Evolutionary conservation across 345 rosid genomes (phyloP).

Genomic region (Citrus hindsii): DNA sequence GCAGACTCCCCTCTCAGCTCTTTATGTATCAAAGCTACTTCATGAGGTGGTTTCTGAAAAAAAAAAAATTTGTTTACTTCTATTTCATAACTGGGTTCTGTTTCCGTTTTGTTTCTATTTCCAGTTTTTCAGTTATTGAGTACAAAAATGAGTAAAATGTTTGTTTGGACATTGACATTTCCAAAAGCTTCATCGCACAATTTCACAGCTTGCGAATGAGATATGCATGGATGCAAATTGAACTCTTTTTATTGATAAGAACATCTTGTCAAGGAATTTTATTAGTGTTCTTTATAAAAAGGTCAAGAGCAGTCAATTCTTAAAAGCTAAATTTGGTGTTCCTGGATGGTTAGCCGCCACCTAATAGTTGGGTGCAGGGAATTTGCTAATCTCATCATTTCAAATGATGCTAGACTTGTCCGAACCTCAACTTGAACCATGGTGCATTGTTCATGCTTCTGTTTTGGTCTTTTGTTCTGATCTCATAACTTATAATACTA

Average conservation of each 20-base stretch:
- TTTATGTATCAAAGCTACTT: constrained; percentile 54
- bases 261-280: not conserved
- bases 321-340: not conserved
- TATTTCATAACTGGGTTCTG: not conserved
- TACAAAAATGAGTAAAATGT: not conserved
- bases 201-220: not conserved
- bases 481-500: not conserved
- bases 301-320: not conserved
- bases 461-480: not conserved
- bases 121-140: not conserved
- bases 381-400: not conserved
- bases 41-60: constrained; percentile 55
- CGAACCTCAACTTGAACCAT: not conserved
- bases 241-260: not conserved
- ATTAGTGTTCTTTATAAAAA: not conserved
- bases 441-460: not conserved
- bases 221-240: not conserved
- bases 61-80: not conserved
- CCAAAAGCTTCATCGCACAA: not conserved
- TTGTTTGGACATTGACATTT: not conserved
- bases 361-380: not conserved
- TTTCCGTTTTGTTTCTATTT: not conserved
- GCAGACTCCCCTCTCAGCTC: constrained; percentile 87
- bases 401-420: not conserved
- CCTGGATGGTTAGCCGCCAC: not conserved